phyloP scores from a whole-genome alignment of 208 protist species.

The Trypanosoma lewisi region DNA sequence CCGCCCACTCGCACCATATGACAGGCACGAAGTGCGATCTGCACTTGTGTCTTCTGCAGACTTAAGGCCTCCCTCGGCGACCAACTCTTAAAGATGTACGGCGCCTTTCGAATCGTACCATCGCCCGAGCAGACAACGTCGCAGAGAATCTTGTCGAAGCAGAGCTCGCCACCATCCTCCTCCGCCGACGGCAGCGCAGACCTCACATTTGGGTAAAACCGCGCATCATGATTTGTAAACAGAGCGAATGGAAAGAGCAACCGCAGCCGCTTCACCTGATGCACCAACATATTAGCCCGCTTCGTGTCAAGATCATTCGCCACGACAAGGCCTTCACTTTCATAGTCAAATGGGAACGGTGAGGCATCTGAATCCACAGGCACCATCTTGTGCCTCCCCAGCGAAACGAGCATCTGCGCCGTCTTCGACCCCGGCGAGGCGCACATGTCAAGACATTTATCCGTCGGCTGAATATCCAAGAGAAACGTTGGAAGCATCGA shows the following conservation, averaged over 20 bases:
- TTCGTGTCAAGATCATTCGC: constrained; percentile 87
- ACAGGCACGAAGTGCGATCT: constrained; percentile 77
- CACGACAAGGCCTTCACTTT: constrained; percentile 72
- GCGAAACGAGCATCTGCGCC: constrained; percentile 77
- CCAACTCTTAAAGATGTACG: constrained; percentile 86
- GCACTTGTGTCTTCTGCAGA: constrained; percentile 84
- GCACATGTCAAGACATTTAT: constrained; percentile 90
- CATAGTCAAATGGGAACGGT: constrained; percentile 79
- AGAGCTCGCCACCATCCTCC: constrained; percentile 69
- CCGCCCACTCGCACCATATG: constrained; percentile 80
- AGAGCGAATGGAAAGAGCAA: constrained; percentile 86
- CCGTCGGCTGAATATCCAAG: constrained; percentile 73
- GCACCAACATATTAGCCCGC: constrained; percentile 84
- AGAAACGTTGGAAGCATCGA: constrained; percentile 85
- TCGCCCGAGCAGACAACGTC: constrained; percentile 96
- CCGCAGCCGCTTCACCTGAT: constrained; percentile 82
- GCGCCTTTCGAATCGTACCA: constrained; percentile 88
- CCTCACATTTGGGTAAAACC: constrained; percentile 71
- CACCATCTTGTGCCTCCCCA: constrained; percentile 76
- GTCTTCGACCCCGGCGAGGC: constrained; percentile 91
- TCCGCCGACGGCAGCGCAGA: constrained; percentile 19
- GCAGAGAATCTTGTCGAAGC: constrained; percentile 91
- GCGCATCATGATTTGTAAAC: constrained; percentile 91
- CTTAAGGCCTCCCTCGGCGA: constrained; percentile 61
- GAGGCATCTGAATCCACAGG: constrained; percentile 46